These are phyloP conservation scores for Heterococcus sp. DNA, from an alignment of 108 stramenopile genomes.

Conservation along the genomic window DNA sequence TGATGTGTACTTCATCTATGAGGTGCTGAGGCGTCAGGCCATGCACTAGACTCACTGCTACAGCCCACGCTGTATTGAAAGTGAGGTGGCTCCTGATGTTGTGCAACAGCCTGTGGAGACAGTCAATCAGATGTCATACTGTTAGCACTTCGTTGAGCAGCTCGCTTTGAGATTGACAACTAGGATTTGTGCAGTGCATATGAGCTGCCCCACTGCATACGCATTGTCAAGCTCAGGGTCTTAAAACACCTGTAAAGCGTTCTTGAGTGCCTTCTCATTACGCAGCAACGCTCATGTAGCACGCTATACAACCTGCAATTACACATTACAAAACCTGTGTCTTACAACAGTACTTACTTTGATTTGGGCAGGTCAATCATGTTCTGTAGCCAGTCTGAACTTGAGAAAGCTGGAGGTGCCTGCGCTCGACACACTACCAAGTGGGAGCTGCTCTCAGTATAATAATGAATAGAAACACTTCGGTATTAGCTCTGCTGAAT, in stretches of 20 bases:
- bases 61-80: constrained; percentile 20
- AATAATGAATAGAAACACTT: too few species aligned
- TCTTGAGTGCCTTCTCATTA: too few species aligned
- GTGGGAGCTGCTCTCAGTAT: too few species aligned
- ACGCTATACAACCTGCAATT: not conserved
- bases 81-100: constrained; percentile 31
- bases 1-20: constrained; percentile 19
- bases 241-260: too few species aligned
- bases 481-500: too few species aligned
- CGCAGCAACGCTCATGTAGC: not conserved
- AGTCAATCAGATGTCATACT: not conserved
- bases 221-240: too few species aligned
- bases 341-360: not conserved
- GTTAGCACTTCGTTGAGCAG: not conserved
- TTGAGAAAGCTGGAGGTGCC: not conserved
- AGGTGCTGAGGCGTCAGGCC: constrained; percentile 15
- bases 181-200: not conserved
- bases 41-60: constrained; percentile 20
- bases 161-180: not conserved
- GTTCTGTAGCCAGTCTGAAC: constrained; percentile 19
- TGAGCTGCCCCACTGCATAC: not conserved
- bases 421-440: not conserved
- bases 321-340: not conserved
- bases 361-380: constrained; percentile 33
- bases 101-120: constrained; percentile 3